Base-by-base conservation (phyloP, 768 basidiomycete genomes). In the Rossbeevera mucosa region DNA sequence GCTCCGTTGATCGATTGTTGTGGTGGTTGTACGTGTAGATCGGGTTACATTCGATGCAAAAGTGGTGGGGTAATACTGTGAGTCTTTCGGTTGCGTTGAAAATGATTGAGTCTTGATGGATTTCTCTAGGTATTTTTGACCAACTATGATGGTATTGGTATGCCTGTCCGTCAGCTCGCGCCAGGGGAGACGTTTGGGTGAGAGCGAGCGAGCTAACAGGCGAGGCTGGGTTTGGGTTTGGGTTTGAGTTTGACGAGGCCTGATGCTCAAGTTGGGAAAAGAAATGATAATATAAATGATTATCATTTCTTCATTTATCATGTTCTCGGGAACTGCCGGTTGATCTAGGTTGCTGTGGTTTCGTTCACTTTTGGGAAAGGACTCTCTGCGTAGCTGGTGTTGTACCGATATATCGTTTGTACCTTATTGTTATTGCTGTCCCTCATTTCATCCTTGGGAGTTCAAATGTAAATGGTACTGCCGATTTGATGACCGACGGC, bases 61-160 rank as follows among this genome's bases (percentile, higher is more conserved):
- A 13, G 0, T 68, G 67, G 67, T 70, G 67, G 67, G 67, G 67
- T 7, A 68, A 68, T 47, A 54, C 24, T 20, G 67, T 30, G 12
- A n/a, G 44, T 30, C 8, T 30, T 8, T 20, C 11, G 20, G 20
- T 21, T 5, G 18, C 2, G 20, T n/a, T n/a, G 20, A n/a, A 24
- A 21, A 24, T 5, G 22, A 22, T 12, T 3, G 13, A 9, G 22
- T 14, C 14, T 43, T 43, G 2, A 43, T 4, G 2, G n/a, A 7
- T 36, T 36, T 28, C 14, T 1, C 7, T 11, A 67, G 67, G 67
- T 69, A 2, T 67, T 53, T 26, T 52, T 7, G 20, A 55, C 48
- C 2, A 62, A 57, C 5, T 58, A 51, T 14, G 66, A 67, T 16
- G 60, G 50, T 4, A 33, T 1, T 21, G 67, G 67, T 7, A 48